Evolutionary conservation across 1,284 basidiomycete species (phyloP).

Genomic region (Exobasidium rhododendri): DNA sequence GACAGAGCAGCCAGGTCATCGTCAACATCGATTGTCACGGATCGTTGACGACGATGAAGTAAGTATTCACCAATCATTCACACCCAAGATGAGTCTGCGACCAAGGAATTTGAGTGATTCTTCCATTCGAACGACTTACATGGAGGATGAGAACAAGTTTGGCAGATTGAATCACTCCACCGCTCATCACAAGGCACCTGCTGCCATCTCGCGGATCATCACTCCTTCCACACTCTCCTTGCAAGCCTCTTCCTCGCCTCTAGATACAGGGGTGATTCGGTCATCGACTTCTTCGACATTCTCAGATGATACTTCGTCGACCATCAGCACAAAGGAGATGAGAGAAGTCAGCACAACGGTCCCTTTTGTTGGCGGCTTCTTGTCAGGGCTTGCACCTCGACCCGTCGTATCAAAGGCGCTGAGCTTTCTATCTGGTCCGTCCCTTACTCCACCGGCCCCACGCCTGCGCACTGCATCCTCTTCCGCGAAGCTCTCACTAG

Average conservation of each 20-base stretch:
- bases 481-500: background rate
- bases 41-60: slow-evolving; percentile 50
- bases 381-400: background rate
- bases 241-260: slow-evolving; percentile 14
- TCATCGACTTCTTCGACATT: background rate
- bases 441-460: background rate
- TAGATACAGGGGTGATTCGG: background rate
- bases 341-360: background rate
- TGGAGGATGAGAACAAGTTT: slow-evolving; percentile 33
- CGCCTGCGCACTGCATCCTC: background rate
- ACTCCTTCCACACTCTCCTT: slow-evolving; percentile 44
- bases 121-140: slow-evolving; percentile 44
- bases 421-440: background rate
- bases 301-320: background rate
- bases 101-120: slow-evolving; percentile 48
- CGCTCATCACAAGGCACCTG: slow-evolving; percentile 14
- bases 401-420: background rate
- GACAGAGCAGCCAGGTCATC: slow-evolving; percentile 6
- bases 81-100: slow-evolving; percentile 27
- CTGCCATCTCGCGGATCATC: slow-evolving; percentile 40
- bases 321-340: background rate
- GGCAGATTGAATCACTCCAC: background rate
- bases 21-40: slow-evolving; percentile 18
- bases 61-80: slow-evolving; percentile 33
- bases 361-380: background rate